Conservation (phyloP, 345 rosid genomes). For the Populus nigra region DNA sequence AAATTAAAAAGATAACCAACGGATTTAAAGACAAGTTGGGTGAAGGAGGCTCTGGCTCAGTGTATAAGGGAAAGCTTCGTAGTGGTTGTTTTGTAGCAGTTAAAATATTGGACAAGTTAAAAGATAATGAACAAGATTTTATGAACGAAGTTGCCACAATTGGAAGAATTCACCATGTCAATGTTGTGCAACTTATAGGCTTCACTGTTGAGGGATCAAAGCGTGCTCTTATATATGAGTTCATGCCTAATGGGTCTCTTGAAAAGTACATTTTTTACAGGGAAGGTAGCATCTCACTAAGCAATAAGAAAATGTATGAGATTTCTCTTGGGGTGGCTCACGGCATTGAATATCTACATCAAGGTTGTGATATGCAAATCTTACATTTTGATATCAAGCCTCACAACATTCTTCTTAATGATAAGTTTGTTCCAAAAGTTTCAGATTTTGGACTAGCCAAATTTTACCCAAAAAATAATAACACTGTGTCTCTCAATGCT, state of each 20-base stretch:
- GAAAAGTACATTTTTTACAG: not conserved
- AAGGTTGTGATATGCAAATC: not conserved
- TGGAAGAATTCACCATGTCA: not conserved
- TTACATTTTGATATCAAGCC: not conserved
- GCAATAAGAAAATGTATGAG: not conserved
- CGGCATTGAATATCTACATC: not conserved
- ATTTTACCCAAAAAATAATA: too few species aligned
- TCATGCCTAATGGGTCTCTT: not conserved
- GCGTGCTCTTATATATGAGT: not conserved
- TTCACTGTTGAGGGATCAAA: not conserved
- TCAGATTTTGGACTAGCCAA: too few species aligned
- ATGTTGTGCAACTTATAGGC: not conserved
- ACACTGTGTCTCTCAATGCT: too few species aligned
- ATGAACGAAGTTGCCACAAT: not conserved
- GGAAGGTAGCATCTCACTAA: not conserved
- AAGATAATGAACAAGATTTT: not conserved
- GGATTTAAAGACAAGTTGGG: not conserved
- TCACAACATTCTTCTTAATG: not conserved
- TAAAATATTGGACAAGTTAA: not conserved
- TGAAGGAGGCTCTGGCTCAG: not conserved
- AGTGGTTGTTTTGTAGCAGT: not conserved
- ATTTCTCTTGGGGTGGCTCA: not conserved
- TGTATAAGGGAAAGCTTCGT: not conserved
- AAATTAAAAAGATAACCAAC: not conserved
- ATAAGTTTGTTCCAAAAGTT: too few species aligned